Percentiles rank a stretch among this genome's conserved stretches.
Conservation (phyloP, 805 yeast genomes). For the Candida suzukii region DNA sequence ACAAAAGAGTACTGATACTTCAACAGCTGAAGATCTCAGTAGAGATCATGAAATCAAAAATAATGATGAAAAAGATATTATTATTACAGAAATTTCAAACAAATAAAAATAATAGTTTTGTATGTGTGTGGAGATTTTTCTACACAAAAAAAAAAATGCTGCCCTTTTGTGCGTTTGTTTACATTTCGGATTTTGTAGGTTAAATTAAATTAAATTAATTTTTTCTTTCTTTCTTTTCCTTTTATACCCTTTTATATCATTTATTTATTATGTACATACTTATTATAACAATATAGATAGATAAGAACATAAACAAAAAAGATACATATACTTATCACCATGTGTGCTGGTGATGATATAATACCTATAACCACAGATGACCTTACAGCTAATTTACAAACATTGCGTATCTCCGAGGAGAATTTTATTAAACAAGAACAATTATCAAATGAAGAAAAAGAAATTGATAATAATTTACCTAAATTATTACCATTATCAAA, state of each 20-base stretch:
- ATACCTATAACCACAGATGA: background rate
- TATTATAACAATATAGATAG: no score
- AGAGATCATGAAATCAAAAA: background rate
- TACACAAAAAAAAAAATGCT: no score
- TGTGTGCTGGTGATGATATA: background rate
- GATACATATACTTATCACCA: background rate
- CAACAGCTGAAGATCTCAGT: conserved; percentile 1
- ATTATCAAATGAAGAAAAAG: background rate
- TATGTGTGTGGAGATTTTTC: no score
- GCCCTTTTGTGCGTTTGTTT: no score
- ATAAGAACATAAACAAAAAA: no score
- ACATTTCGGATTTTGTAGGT: background rate
- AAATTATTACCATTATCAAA: background rate
- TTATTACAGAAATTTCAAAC: no score
- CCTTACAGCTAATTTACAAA: background rate
- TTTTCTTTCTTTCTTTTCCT: no score
- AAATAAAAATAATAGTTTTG: no score
- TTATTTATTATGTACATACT: no score
- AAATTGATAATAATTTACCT: background rate
- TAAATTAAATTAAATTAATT: no score
- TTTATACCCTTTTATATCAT: no score
- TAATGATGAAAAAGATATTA: no score
- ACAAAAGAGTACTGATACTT: background rate
- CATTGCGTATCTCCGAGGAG: background rate
- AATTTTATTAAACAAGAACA: background rate